Conservation (phyloP, 805 yeast genomes). For the Yarrowia bubula region DNA sequence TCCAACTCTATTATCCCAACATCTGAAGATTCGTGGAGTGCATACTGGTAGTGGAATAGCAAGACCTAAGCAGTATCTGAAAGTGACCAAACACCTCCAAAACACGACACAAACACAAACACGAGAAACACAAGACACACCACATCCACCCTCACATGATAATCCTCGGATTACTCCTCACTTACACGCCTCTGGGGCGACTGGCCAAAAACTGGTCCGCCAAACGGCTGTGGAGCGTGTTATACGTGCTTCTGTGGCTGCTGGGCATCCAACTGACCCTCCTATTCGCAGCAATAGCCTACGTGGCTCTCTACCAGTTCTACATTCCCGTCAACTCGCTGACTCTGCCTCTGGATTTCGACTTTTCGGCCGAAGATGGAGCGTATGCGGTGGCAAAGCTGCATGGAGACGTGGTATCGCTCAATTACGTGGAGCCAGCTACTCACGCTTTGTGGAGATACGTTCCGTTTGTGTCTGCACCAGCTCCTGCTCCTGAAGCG, state of each 20-base stretch:
- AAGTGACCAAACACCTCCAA: background rate
- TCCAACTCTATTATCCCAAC: too few relatives aligned
- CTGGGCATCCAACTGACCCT: slow-evolving; percentile 21
- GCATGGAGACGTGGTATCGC: slow-evolving; percentile 22
- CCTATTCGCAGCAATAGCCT: slow-evolving; percentile 31
- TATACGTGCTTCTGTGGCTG: slow-evolving; percentile 16
- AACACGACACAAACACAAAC: background rate
- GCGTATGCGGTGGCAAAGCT: slow-evolving; percentile 29
- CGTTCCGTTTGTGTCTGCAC: background rate
- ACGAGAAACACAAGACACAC: background rate
- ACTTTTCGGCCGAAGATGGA: slow-evolving; percentile 28
- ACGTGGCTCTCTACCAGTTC: slow-evolving; percentile 30
- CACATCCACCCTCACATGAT: slow-evolving; percentile 1
- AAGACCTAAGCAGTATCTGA: too few relatives aligned
- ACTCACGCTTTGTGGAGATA: slow-evolving; percentile 1
- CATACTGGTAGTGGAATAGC: too few relatives aligned
- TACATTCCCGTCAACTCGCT: slow-evolving; percentile 33
- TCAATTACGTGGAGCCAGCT: slow-evolving; percentile 4
- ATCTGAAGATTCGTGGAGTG: too few relatives aligned
- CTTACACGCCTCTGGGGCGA: slow-evolving; percentile 15
- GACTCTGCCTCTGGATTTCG: slow-evolving; percentile 30
- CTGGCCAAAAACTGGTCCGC: background rate
- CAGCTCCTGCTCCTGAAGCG: background rate
- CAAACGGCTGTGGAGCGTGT: slow-evolving; percentile 20
- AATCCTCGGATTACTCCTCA: slow-evolving; percentile 7